Evolutionary conservation across 352 stramenopile genomes (phyloP), one percentile per base, ranked within the genome.

Genomic region (Globisporangium nagaii): DNA sequence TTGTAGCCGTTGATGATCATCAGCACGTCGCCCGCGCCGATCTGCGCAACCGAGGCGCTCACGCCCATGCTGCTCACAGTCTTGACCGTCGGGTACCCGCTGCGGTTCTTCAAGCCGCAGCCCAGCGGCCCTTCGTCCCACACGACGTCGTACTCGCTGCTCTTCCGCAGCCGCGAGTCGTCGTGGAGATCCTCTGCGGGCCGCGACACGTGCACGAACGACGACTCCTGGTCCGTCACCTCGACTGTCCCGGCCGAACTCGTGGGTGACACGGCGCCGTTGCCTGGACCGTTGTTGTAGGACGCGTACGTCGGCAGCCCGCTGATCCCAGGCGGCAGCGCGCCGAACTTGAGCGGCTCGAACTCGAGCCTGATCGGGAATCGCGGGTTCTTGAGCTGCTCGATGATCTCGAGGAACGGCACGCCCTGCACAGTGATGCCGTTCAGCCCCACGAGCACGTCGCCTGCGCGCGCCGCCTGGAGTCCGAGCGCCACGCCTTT

Each of bases 321-420:
- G 7, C 22, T 17, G 12, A 58, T 31, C 2, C 32, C 30, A 5
- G 51, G 51, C 1, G 57, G 57, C 41, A 64, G 13, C 1, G 57
- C 49, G 53, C 65, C 72, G 15, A 78, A 53, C 62, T 75, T 78
- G 9, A 86, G 63, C 19, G 79, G 82, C 50, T 73, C 57, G 28
- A 93, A 93, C n/a, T 80, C 69, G 45, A 93, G 58, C 40, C 68
- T 80, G 4, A 93, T 49, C 2, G 82, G 82, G 58, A 89, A 88
- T 22, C 65, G 59, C 17, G 79, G 78, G 25, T 63, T 58, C 44
- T 84, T 84, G 44, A 93, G 56, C 48, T 65, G 57, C 51, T 86
- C 79, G 27, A 93, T 84, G 32, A 93, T 70, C 22, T 80, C 72
- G 24, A 79, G 65, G 60, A 88, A 93, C 2, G 70, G 66, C 30